These are phyloP conservation scores for Flaveria bidentis DNA, from an alignment of 129 eudicot species.

Conservation along the genomic window DNA sequence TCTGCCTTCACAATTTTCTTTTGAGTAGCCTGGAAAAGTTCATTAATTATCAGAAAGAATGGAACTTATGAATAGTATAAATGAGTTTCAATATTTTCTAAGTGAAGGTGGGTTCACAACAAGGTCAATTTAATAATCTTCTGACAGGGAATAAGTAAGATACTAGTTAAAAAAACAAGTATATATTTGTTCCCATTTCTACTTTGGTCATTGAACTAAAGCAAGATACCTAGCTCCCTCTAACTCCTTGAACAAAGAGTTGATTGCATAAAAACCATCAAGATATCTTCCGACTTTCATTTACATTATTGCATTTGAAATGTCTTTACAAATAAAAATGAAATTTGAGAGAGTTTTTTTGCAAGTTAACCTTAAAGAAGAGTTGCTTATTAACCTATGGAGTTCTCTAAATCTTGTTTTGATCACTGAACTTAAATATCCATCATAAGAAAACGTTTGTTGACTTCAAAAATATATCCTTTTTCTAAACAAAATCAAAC, in stretches of 20 bases:
- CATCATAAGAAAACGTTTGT: background rate
- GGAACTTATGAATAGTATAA: constrained; percentile 1
- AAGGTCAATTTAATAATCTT: constrained; percentile 1
- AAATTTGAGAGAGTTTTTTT: background rate
- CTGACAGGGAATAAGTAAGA: background rate
- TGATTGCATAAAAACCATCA: background rate
- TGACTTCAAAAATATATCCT: background rate
- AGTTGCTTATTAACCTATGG: background rate
- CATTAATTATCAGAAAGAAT: constrained; percentile 13
- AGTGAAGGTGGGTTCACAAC: constrained; percentile 2
- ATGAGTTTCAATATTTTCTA: background rate
- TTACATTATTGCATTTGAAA: constrained; percentile 5
- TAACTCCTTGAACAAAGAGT: constrained; percentile 5
- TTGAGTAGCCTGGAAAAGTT: constrained; percentile 76
- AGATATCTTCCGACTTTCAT: background rate
- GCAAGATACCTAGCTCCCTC: constrained; percentile 8
- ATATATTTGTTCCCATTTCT: background rate
- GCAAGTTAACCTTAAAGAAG: background rate
- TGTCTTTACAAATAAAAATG: constrained; percentile 10
- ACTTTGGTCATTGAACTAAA: constrained; percentile 2
- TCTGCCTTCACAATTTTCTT: constrained; percentile 93
- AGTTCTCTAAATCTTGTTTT: constrained; percentile 2
- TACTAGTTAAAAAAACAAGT: constrained; percentile 8
- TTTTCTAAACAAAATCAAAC: background rate
- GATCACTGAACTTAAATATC: background rate